A percentile compares a stretch with the other conserved stretches of the same genome.
phyloP scores from a whole-genome alignment of 2,329 filamentous ascomycete species.

The Fusarium oligoseptatum region DNA sequence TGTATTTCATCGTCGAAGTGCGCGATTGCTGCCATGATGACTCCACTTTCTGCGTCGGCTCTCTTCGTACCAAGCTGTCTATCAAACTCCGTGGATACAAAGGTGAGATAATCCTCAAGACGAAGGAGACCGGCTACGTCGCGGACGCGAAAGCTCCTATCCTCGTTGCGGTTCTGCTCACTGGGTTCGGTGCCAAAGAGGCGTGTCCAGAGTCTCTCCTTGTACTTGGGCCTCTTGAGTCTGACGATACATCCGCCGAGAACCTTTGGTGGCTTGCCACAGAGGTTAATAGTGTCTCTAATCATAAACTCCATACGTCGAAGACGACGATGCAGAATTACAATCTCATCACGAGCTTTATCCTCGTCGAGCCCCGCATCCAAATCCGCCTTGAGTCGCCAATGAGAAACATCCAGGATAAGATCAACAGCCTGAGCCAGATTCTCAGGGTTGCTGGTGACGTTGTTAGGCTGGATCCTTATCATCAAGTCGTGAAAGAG shows the following conservation, averaged over 20 bases:
- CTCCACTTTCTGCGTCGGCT: neutral
- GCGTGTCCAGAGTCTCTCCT: constrained; percentile 23
- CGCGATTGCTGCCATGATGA: constrained; percentile 3
- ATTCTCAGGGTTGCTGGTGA: neutral
- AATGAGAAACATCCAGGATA: constrained; percentile 22
- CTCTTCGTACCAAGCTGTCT: neutral
- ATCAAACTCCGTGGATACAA: constrained; percentile 15
- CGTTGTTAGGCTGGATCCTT: constrained; percentile 33
- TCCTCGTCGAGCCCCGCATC: neutral
- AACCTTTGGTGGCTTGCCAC: constrained; percentile 16
- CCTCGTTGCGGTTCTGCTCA: neutral
- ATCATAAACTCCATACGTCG: constrained; percentile 14
- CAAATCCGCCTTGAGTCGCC: neutral
- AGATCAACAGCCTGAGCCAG: constrained; percentile 16
- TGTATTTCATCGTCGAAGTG: constrained; percentile 28
- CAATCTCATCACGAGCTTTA: neutral
- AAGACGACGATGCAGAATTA: constrained; percentile 19
- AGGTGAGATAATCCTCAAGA: constrained; percentile 29
- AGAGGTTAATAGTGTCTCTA: constrained; percentile 6
- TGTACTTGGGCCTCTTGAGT: constrained; percentile 26
- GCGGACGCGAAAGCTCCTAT: constrained; percentile 6
- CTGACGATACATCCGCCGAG: constrained; percentile 26
- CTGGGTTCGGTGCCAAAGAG: constrained; percentile 7
- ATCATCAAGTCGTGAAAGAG: constrained; percentile 33
- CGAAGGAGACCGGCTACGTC: constrained; percentile 33